Base-by-base conservation (phyloP, 768 basidiomycete genomes). In the Cystobasidium tubakii region DNA sequence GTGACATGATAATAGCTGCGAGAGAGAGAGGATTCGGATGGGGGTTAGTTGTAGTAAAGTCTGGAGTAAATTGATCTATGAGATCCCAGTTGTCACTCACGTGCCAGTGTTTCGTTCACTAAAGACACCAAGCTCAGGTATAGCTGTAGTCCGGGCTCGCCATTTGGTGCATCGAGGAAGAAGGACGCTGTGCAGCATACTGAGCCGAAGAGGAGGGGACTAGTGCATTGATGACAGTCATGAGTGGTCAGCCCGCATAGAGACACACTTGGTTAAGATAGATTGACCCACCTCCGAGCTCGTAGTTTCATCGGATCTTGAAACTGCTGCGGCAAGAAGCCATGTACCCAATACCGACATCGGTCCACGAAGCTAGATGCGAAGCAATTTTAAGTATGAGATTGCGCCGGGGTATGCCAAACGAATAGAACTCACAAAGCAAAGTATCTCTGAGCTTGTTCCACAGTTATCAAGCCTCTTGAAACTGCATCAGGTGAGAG, bases 1-100 rank as follows among this genome's bases (percentile, higher is more conserved):
- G 69, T 15, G 69, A 71, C 69, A 71, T 71, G 54, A 71, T 71
- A 34, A 71, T 71, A 23, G 69, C 69, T 71, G 53, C 10, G 21
- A 13, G 33, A 60, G 57, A 9, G 27, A 29, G 23, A 23, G 27
- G 15, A 27, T 15, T 60, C 7, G 54, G 57, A 33, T 13, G 10
- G 27, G 25, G 17, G 25, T 15, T 3, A 9, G 63, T 29, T 31
- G 31, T 19, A 23, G 29, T 39, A 23, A 46, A n/a, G 36, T 21
- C 13, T 6, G 36, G n/a, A 63, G 25, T 4, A 65, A 31, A 65
- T 25, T 7, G 23, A 29, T 25, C 6, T 27, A 34, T 13, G 15
- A 13, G 7, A 4, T 36, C 29, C 12, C 6, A 23, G 9, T 13
- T 12, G 9, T 23, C 31, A 65, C 69, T 71, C 27, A 71, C 69